Percentiles rank a stretch among this genome's conserved stretches.
Conservation (phyloP, 2,329 filamentous ascomycete species). For the Aspergillus luchuensis region DNA sequence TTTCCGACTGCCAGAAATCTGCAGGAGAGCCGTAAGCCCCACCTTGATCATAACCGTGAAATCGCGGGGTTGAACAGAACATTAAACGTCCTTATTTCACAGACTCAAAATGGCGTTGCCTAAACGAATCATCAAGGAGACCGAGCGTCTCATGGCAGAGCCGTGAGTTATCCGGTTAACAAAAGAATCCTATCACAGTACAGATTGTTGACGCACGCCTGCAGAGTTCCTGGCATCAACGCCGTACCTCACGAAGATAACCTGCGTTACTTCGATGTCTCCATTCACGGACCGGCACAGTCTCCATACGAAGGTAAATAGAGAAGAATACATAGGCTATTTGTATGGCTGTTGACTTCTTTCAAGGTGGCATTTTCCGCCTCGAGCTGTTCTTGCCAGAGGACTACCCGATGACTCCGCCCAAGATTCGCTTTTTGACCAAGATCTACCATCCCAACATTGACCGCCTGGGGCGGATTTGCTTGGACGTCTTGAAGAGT, state of each 20-base stretch:
- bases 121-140: slow-evolving; percentile 98
- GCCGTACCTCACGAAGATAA: slow-evolving; percentile 96
- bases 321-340: background rate
- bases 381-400: slow-evolving; percentile 97
- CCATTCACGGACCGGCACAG: slow-evolving; percentile 86
- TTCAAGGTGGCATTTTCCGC: slow-evolving; percentile 80
- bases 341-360: slow-evolving; percentile 8
- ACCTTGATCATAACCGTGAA: slow-evolving; percentile 8
- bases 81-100: slow-evolving; percentile 19
- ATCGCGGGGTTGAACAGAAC: slow-evolving; percentile 23
- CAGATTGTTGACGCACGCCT: slow-evolving; percentile 14
- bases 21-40: slow-evolving; percentile 7
- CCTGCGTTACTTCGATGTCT: slow-evolving; percentile 96
- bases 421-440: slow-evolving; percentile 96
- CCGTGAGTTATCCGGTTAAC: slow-evolving; percentile 64
- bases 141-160: slow-evolving; percentile 92
- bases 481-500: slow-evolving; percentile 97
- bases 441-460: slow-evolving; percentile 99
- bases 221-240: slow-evolving; percentile 91
- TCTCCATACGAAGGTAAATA: slow-evolving; percentile 89
- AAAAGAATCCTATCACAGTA: background rate
- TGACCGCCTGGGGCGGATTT: slow-evolving; percentile 95
- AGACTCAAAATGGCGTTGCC: slow-evolving; percentile 66
- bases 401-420: slow-evolving; percentile 98
- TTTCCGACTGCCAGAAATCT: background rate